Evolutionary conservation across 805 yeast species (phyloP).

Genomic region (Komagataella mondaviorum): DNA sequence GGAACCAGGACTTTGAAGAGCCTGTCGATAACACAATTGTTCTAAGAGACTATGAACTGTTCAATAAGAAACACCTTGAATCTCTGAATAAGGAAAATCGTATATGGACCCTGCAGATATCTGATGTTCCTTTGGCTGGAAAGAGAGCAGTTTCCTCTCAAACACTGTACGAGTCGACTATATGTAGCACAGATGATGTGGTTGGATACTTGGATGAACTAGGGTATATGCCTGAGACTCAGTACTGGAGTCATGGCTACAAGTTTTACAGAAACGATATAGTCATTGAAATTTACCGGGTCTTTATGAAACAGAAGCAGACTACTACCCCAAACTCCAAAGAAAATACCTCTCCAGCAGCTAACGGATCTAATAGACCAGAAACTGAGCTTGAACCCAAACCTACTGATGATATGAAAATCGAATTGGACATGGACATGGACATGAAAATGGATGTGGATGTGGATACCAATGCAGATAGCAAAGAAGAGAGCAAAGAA

Average conservation of each 20-base stretch:
- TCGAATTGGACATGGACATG: conserved; percentile 3
- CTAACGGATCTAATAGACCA: not conserved
- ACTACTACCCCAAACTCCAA: not conserved
- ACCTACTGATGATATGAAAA: conserved; percentile 1
- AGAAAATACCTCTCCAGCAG: not conserved
- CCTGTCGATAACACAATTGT: not conserved
- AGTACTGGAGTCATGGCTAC: conserved; percentile 47
- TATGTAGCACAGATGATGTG: conserved; percentile 34
- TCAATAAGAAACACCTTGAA: conserved; percentile 3
- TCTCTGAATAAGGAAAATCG: conserved; percentile 11
- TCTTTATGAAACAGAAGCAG: conserved; percentile 21
- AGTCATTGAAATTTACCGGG: conserved; percentile 43
- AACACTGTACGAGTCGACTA: conserved; percentile 48
- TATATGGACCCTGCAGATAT: conserved; percentile 50
- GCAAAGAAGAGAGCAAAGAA: conserved; percentile 10
- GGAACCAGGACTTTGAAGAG: conserved; percentile 16
- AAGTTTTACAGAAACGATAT: conserved; percentile 49
- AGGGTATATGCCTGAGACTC: conserved; percentile 56
- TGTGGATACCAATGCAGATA: not conserved
- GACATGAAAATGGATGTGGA: conserved; percentile 2
- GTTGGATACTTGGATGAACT: conserved; percentile 38
- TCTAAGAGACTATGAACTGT: conserved; percentile 1
- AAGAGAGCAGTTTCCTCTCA: conserved; percentile 50
- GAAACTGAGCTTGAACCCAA: not conserved
- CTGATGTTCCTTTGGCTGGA: conserved; percentile 72